Evolutionary conservation across 441 rosid species (phyloP), one percentile per base, ranked within the genome.

Genomic region (Aquilaria agallochum): DNA sequence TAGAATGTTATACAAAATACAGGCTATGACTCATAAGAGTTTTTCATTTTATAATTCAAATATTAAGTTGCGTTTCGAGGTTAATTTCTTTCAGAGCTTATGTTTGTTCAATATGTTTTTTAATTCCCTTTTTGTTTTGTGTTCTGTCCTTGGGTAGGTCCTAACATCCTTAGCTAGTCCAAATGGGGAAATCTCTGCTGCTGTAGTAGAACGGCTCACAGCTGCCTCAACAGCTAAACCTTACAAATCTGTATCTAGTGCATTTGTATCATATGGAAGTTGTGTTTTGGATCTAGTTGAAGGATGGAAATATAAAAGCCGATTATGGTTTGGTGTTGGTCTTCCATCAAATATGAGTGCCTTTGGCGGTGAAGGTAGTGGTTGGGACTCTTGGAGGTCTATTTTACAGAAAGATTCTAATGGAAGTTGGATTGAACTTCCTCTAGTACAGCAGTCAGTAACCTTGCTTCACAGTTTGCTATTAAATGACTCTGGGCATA

Each of bases 151-250:
- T 3, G 42, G 7, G 42, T 52, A 74, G 97, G 89, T 88, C 66
- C 94, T 90, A 63, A 89, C 97, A 68, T 88, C 96, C 71, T 85
- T 92, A 97, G 94, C 96, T 72, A 97, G 88, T 90, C 81, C 90
- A 58, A 92, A 85, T 72, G 96, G 98, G 71, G 92, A 78, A 79
- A 84, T 90, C 72, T 90, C 98, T 67, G 82, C 90, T 50, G 65
- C 82, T 62, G 89, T 75, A 63, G 86, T 92, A 97, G 98, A 92
- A 78, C 90, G 97, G 64, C 89, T 92, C 50, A 84, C 94, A 55
- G 96, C 96, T 59, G 97, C 97, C 0, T 86, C 92, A 42, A 97
- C 97, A 64, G 96, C 97, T 48, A 97, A 92, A 55, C 97, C 98
- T 68, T 92, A 88, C 68, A 90, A 82, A 74, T 88, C 97, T 67